phyloP scores from a whole-genome alignment of 495 filamentous ascomycete species.

The Podospora sp. region DNA sequence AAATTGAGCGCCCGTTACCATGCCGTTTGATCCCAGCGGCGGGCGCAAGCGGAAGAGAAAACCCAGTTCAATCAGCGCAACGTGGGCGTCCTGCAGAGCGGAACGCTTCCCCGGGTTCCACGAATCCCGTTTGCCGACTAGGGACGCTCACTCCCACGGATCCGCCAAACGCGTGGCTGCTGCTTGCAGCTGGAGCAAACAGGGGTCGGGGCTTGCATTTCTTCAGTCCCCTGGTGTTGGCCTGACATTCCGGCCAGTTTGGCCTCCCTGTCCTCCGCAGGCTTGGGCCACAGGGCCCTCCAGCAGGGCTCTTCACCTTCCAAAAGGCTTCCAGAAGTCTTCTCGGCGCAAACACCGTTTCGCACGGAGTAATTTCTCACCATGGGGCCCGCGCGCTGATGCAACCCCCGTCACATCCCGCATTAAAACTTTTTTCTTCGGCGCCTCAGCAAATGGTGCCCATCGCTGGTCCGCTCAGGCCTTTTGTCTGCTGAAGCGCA shows the following conservation, averaged over 20 bases:
- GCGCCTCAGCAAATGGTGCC: conserved; percentile 2
- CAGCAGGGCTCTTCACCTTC: conserved; percentile 1
- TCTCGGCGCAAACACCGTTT: conserved; percentile 14
- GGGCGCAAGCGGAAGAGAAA: background rate
- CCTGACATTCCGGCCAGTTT: background rate
- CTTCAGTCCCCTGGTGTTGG: background rate
- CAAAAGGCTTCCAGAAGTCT: conserved; percentile 27
- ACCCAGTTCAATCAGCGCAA: background rate
- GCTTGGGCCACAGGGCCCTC: background rate
- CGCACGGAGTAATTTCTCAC: conserved; percentile 18
- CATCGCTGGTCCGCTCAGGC: background rate
- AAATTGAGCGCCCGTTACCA: background rate
- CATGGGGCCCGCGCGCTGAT: conserved; percentile 8
- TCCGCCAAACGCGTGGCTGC: background rate
- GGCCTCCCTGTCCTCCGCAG: conserved; percentile 8
- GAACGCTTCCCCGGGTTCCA: conserved; percentile 32
- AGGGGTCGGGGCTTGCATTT: conserved; percentile 3
- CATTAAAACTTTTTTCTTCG: background rate
- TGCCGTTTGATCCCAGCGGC: background rate
- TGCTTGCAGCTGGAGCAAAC: background rate
- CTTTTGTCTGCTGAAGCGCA: background rate
- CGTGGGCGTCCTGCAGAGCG: conserved; percentile 27
- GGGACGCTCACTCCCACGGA: conserved; percentile 3
- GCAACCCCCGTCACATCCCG: background rate
- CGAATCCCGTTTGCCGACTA: conserved; percentile 22